phyloP scores from a whole-genome alignment of 2,329 filamentous ascomycete genomes.

The Stagonosporopsis vannaccii region DNA sequence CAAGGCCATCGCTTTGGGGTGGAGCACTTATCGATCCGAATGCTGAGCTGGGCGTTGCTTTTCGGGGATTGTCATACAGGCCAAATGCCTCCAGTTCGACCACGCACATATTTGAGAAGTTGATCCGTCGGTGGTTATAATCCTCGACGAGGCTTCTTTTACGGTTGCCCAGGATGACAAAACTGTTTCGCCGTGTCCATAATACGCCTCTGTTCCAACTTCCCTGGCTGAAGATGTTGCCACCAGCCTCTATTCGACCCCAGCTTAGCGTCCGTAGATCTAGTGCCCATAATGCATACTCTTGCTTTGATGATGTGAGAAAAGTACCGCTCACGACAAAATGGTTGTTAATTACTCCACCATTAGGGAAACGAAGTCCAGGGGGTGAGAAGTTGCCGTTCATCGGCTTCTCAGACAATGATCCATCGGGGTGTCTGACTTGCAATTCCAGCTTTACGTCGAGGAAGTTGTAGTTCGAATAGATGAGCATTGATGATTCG shows the following conservation, averaged over 20 bases:
- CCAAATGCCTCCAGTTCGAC: constrained; percentile 97
- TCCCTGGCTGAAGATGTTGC: constrained; percentile 92
- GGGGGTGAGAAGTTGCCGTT: constrained; percentile 85
- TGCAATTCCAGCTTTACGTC: constrained; percentile 97
- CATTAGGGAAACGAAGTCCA: constrained; percentile 92
- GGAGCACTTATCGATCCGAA: constrained; percentile 85
- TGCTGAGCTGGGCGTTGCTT: constrained; percentile 76
- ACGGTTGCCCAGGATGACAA: constrained; percentile 92
- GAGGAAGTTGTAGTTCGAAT: constrained; percentile 98
- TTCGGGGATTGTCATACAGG: constrained; percentile 93
- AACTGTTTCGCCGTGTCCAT: constrained; percentile 92
- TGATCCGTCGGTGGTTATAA: constrained; percentile 97
- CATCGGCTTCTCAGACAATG: constrained; percentile 87
- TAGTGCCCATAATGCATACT: constrained; percentile 95
- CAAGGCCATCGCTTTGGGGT: constrained; percentile 59
- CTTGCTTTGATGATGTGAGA: constrained; percentile 95
- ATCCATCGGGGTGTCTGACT: constrained; percentile 83
- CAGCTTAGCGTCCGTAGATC: constrained; percentile 88
- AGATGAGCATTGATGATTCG: constrained; percentile 84
- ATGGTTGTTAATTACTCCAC: constrained; percentile 92
- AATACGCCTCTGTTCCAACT: constrained; percentile 97
- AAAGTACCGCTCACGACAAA: constrained; percentile 98
- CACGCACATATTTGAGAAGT: constrained; percentile 96
- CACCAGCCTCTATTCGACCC: constrained; percentile 92
- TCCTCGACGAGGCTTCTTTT: constrained; percentile 95